Base-by-base conservation (phyloP, 148 eudicot genomes). In the Beta vulgaris region DNA sequence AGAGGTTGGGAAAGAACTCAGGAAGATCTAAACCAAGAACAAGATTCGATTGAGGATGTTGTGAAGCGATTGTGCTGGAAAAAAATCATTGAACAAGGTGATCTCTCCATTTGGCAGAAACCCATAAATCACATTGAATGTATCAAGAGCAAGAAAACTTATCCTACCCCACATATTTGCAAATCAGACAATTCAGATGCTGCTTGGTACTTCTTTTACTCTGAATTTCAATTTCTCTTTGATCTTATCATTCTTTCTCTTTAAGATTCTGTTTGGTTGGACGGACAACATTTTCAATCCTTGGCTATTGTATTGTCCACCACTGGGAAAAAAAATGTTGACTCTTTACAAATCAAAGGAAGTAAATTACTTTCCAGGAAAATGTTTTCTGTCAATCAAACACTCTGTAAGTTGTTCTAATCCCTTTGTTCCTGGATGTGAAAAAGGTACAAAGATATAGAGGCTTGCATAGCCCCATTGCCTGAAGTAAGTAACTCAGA, bases 1-100 rank as follows among this genome's bases (percentile, higher is more conserved):
- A 85, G 83, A 87, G 98, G 98, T 32, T 94, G 98, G 98, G 92
- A 90, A 43, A 86, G 98, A 73, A 91, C 89, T 10, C 65, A 89
- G 82, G 98, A 90, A 82, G 97, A 94, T 77, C 79, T 94, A 57
- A 88, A 90, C 71, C 87, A 85, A 72, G 98, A 94, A 73, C 98
- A 94, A 81, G 93, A 94, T 55, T 72, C 88, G 12, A 94, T 94
- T 58, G 98, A 92, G 84, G 87, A 88, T 29, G 82, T 85, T 4
- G 93, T 93, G 53, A 83, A 72, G 62, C 78, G 85, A 26, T 82
- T 94, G 44, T 94, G 97, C 74, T 94, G 97, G 98, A 91, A 82
- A 54, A 94, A 94, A 86, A 90, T 94, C 42, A 46, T 73, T 25
- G 97, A 94, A 76, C 85, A 85, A 73, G 91, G 86, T 16, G 97